Evolutionary conservation across 441 rosid species (phyloP).

Genomic region (Arabidopsis lyrata): DNA sequence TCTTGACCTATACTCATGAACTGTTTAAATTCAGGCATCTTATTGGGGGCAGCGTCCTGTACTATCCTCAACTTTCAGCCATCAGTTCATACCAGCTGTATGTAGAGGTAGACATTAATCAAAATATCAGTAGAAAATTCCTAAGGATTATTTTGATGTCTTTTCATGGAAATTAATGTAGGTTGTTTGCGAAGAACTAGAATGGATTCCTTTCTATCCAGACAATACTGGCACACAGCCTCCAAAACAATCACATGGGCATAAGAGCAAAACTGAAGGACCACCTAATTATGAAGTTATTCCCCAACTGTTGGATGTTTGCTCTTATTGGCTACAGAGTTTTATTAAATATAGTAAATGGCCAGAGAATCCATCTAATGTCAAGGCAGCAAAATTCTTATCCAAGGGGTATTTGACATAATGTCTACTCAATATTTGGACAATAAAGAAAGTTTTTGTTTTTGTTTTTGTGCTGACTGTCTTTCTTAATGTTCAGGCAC

Average conservation of each 20-base stretch:
- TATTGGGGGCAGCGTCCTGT: conserved; percentile 91
- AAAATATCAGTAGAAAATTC: conserved; percentile 28
- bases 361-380: conserved; percentile 86
- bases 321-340: conserved; percentile 96
- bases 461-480: conserved; percentile 1
- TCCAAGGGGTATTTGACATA: conserved; percentile 75
- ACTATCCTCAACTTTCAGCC: conserved; percentile 94
- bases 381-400: conserved; percentile 88
- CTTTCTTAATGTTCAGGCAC: conserved; percentile 66
- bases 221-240: conserved; percentile 44
- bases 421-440: conserved; percentile 4
- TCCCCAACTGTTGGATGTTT: conserved; percentile 69
- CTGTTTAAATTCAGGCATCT: conserved; percentile 64
- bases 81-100: conserved; percentile 96
- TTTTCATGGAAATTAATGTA: conserved; percentile 45
- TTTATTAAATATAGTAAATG: conserved; percentile 95
- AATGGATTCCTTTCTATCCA: conserved; percentile 95
- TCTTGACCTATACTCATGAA: conserved; percentile 33
- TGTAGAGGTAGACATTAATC: conserved; percentile 81
- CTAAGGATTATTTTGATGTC: conserved; percentile 31
- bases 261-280: conserved; percentile 63
- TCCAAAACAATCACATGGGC: conserved; percentile 64
- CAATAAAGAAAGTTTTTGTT: conserved; percentile 3
- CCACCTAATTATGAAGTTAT: conserved; percentile 88
- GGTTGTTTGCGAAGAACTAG: conserved; percentile 99